Evolutionary conservation across 2,329 filamentous ascomycete species (phyloP), one percentile per base, ranked within the genome.

Genomic region (Cytospora schulzeri): DNA sequence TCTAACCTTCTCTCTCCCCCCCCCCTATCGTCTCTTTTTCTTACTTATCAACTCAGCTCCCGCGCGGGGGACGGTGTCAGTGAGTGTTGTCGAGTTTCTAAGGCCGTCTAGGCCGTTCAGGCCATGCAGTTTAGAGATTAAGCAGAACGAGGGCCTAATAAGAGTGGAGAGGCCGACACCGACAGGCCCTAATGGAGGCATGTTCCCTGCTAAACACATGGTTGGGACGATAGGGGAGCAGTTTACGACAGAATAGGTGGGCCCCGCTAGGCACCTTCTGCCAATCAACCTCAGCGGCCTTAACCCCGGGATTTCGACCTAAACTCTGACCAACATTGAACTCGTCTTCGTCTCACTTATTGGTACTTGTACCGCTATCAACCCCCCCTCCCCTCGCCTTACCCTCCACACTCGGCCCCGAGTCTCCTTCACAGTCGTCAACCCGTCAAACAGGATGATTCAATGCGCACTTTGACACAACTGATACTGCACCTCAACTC

Each of bases 161-260:
- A 22, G 45, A 48, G 45, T 48, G 45, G 45, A 24, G 45, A 24
- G 45, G 8, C 19, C 38, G 45, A 24, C 45, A 48, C n/a, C 22
- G 45, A 22, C 22, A 24, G 45, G 22, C 17, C 41, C n/a, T 12
- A 14, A 29, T 51, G 38, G 60, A 51, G 60, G 15, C 60, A 62
- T 62, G 41, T 56, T 62, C 60, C 60, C 52, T 62, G 60, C 60
- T 38, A 35, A 48, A 54, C 60, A 62, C 60, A 56, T 62, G 60
- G 60, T 54, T 56, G 41, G 41, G 45, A 56, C 52, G 59, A 56
- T 56, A 55, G 52, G 35, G 35, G 59, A 55, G 19, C n/a, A 17
- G 17, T 41, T 35, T n/a, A 41, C 17, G 38, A 19, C 38, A 41
- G 38, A 41, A 41, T 19, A n/a, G 38, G 19, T 41, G 38, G 38